These are phyloP conservation scores for Simmondsia chinensis DNA, from an alignment of 148 eudicot genomes.

Conservation along the genomic window DNA sequence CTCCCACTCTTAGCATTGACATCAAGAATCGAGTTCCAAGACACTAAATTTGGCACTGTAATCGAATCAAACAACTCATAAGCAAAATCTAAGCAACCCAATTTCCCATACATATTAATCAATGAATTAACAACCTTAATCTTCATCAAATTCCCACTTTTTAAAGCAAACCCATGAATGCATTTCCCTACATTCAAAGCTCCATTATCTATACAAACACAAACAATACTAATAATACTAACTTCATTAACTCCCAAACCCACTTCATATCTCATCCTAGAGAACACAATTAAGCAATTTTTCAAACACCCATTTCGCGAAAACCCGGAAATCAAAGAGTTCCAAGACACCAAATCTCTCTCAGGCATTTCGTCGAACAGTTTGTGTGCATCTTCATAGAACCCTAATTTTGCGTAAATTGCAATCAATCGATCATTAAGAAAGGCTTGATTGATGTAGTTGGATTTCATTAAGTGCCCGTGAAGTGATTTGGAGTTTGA, in stretches of 20 bases:
- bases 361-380: slow-evolving; percentile 42
- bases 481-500: slow-evolving; percentile 17
- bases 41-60: slow-evolving; percentile 18
- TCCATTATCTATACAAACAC: slow-evolving; percentile 19
- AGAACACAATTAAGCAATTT: slow-evolving; percentile 16
- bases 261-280: slow-evolving; percentile 21
- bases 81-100: slow-evolving; percentile 20
- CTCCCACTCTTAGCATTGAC: slow-evolving; percentile 24
- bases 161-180: slow-evolving; percentile 28
- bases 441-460: slow-evolving; percentile 18
- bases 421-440: slow-evolving; percentile 35
- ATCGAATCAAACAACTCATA: slow-evolving; percentile 21
- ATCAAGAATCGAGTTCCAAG: slow-evolving; percentile 34
- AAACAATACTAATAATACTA: slow-evolving; percentile 22
- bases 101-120: slow-evolving; percentile 36
- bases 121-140: slow-evolving; percentile 29
- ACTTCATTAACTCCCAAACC: slow-evolving; percentile 21
- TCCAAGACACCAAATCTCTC: slow-evolving; percentile 35
- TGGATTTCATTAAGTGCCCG: slow-evolving; percentile 18
- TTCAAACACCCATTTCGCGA: slow-evolving; percentile 13
- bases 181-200: slow-evolving; percentile 14
- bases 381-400: slow-evolving; percentile 11
- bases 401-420: slow-evolving; percentile 12
- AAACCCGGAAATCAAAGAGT: slow-evolving; percentile 27
- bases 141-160: slow-evolving; percentile 15